These are phyloP conservation scores for Amaranthus hypochondriacus DNA, from an alignment of 148 eudicot genomes.

Conservation along the genomic window DNA sequence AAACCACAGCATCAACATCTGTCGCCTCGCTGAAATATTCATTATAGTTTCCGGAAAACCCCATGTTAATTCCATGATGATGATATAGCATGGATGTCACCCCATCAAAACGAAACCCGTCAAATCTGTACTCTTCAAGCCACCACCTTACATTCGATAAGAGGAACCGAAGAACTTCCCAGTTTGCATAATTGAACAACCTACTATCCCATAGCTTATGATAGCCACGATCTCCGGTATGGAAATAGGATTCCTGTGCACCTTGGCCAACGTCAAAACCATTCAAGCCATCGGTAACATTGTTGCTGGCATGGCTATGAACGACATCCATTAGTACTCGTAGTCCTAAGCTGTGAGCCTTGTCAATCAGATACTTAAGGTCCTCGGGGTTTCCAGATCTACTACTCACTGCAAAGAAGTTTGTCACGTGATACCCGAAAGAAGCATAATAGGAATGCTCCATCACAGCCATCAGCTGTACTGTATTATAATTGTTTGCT, in stretches of 20 bases:
- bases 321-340: conserved; percentile 88
- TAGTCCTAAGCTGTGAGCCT: conserved; percentile 91
- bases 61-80: conserved; percentile 85
- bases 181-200: conserved; percentile 82
- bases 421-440: conserved; percentile 94
- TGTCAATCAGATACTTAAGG: conserved; percentile 89
- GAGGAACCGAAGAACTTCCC: conserved; percentile 98
- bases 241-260: conserved; percentile 89
- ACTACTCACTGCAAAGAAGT: conserved; percentile 94
- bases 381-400: conserved; percentile 94
- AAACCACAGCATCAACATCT: conserved; percentile 93
- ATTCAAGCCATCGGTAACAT: conserved; percentile 83
- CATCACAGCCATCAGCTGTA: conserved; percentile 98
- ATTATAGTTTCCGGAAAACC: conserved; percentile 66
- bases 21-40: conserved; percentile 89
- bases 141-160: conserved; percentile 93
- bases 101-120: conserved; percentile 97
- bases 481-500: conserved; percentile 87
- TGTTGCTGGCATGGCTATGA: conserved; percentile 96
- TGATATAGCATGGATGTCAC: conserved; percentile 95
- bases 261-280: conserved; percentile 96
- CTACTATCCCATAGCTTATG: conserved; percentile 94
- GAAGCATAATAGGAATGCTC: conserved; percentile 96
- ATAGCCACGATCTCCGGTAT: conserved; percentile 79
- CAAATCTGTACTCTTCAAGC: conserved; percentile 86